Evolutionary conservation across 495 filamentous ascomycete species (phyloP).

Genomic region (Geopyxis carbonaria): DNA sequence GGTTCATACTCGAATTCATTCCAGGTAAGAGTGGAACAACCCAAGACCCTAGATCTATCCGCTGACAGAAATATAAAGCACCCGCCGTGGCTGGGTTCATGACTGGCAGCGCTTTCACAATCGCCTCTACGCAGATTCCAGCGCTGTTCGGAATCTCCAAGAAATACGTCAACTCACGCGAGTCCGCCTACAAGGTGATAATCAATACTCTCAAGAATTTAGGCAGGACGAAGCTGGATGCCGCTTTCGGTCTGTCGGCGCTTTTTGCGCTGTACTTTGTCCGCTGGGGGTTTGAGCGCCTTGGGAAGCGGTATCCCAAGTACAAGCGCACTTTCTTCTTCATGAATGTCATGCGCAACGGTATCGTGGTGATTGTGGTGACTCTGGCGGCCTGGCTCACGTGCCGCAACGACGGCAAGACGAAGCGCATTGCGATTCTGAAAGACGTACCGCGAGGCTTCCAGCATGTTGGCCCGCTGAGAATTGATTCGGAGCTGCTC

Average conservation of each 20-base stretch:
- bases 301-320: constrained; percentile 28
- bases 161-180: constrained; percentile 31
- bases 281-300: constrained; percentile 29
- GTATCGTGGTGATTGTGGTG: constrained; percentile 20
- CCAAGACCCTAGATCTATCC: not conserved
- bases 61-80: constrained; percentile 8
- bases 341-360: constrained; percentile 20
- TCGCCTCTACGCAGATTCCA: constrained; percentile 35
- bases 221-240: constrained; percentile 32
- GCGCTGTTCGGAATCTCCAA: constrained; percentile 32
- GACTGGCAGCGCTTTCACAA: constrained; percentile 37
- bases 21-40: constrained; percentile 29
- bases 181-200: constrained; percentile 34
- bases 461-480: constrained; percentile 17
- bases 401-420: constrained; percentile 30
- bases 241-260: constrained; percentile 36
- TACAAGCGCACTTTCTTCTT: constrained; percentile 21
- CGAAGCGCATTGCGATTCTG: constrained; percentile 25
- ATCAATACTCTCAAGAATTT: constrained; percentile 37
- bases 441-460: constrained; percentile 23
- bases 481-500: constrained; percentile 13
- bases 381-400: constrained; percentile 17
- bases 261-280: constrained; percentile 35
- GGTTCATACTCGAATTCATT: constrained; percentile 40
- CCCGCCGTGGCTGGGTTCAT: constrained; percentile 37